Evolutionary conservation across 192 early-diverging fungal genomes (phyloP), one percentile per base, ranked within the genome.

Genomic region (Obelidium mucronatum): DNA sequence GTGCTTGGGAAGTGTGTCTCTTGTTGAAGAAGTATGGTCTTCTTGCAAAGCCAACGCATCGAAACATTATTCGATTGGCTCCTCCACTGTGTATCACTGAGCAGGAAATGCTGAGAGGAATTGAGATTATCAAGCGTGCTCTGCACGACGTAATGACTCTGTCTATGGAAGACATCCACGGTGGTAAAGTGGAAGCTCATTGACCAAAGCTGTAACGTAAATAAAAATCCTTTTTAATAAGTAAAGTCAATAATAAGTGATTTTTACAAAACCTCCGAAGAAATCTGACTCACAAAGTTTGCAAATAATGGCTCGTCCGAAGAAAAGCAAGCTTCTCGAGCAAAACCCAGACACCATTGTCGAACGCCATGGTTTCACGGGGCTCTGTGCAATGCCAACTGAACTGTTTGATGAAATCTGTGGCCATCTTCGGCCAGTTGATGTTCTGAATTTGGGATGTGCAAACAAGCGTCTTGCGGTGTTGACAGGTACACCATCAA

Each of bases 1-100:
- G 92, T n/a, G 97, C 96, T n/a, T 98, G 95, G 96, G 92, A 98
- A 79, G 82, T 99, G 55, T 99, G 97, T 76, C 82, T 99, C 67
- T 83, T 97, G 71, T 86, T 99, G 67, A 96, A 96, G 83, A 89
- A 92, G 74, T 92, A 93, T 78, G 96, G 96, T 40, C 82, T 99
- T 44, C 88, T 99, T 56, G 97, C 97, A 48, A 99, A 99, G 85
- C 97, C 97, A 28, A 99, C 97, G 28, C 97, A 99, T 85, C 88
- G 92, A 70, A 97, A 97, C 87, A 97, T 99, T 79, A 99, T 99
- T 75, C 94, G 97, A 26, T 87, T 99, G 71, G 96, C 97, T 1
- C 97, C 97, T 55, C 94, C 95, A 70, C 90, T 99, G 64, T 93
- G 90, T 83, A 99, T 99, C 76, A 94, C 92, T n/a, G 94, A 96